Conservation (phyloP, 345 rosid species). For the Sisymbrium irio region DNA sequence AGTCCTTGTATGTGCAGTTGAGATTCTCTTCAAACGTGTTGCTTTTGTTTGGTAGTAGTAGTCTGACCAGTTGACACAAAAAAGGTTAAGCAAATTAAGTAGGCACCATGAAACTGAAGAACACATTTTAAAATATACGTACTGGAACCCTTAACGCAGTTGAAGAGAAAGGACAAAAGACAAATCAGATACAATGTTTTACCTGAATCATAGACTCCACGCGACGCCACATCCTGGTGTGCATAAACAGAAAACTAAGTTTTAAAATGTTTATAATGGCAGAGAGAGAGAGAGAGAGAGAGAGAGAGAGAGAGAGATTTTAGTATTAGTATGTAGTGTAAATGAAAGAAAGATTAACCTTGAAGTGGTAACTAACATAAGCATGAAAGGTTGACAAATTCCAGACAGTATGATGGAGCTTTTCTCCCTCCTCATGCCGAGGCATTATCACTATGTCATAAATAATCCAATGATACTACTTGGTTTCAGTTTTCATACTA, state of each 20-base stretch:
- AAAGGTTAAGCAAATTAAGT: not conserved
- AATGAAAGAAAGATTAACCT: constrained; percentile 51
- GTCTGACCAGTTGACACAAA: too few species aligned
- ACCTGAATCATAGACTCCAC: constrained; percentile 95
- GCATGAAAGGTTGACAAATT: constrained; percentile 89
- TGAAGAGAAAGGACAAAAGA: not conserved
- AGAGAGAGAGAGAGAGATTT: too few species aligned
- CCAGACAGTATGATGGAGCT: constrained; percentile 88
- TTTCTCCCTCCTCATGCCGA: constrained; percentile 84
- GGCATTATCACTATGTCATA: constrained; percentile 70
- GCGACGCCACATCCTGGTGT: constrained; percentile 89
- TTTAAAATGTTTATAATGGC: not conserved
- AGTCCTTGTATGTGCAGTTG: too few species aligned
- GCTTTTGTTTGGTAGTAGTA: too few species aligned
- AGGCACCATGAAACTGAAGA: not conserved
- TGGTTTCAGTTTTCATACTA: constrained; percentile 4
- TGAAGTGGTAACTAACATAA: constrained; percentile 92
- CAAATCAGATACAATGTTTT: not conserved
- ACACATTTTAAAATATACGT: not conserved
- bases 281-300: not conserved
- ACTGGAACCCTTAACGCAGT: not conserved
- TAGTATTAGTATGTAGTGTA: not conserved
- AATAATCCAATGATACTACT: not conserved
- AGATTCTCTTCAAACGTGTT: too few species aligned
- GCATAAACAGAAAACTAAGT: constrained; percentile 52